Conservation (phyloP, 2,329 filamentous ascomycete species). For the Trichophyton benhamiae region DNA sequence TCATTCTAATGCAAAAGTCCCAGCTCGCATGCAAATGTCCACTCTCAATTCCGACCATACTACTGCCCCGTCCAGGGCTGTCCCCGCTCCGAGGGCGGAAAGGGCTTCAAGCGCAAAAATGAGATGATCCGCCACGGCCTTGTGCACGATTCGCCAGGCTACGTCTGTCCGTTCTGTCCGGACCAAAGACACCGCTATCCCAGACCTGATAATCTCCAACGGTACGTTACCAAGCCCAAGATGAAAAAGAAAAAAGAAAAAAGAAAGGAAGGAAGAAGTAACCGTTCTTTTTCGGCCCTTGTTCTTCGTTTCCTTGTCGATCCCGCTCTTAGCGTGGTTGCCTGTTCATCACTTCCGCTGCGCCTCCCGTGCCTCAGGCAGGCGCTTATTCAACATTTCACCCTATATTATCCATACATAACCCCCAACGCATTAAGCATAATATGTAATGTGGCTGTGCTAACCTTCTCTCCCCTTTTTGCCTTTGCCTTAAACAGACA, state of each 20-base stretch:
- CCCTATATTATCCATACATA: neutral
- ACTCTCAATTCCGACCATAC: conserved; percentile 50
- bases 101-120: conserved; percentile 57
- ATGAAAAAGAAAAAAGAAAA: too few species aligned
- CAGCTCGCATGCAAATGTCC: conserved; percentile 46
- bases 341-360: neutral
- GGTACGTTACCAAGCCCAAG: conserved; percentile 42
- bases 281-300: too few species aligned
- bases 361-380: neutral
- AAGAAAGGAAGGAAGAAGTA: too few species aligned
- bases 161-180: conserved; percentile 90
- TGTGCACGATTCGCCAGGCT: conserved; percentile 87
- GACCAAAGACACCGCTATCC: conserved; percentile 91
- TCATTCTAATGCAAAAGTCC: conserved; percentile 5
- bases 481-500: conserved; percentile 45
- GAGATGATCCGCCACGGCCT: conserved; percentile 68
- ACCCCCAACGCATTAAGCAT: neutral
- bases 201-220: conserved; percentile 85
- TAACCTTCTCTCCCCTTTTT: neutral
- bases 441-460: neutral
- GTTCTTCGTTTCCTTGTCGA: neutral
- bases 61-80: conserved; percentile 50
- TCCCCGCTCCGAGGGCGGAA: conserved; percentile 47
- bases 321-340: neutral
- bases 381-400: too few species aligned